Evolutionary conservation across 2,329 filamentous ascomycete genomes (phyloP), one percentile per base, ranked within the genome.

Genomic region (Teratosphaeria viscida): DNA sequence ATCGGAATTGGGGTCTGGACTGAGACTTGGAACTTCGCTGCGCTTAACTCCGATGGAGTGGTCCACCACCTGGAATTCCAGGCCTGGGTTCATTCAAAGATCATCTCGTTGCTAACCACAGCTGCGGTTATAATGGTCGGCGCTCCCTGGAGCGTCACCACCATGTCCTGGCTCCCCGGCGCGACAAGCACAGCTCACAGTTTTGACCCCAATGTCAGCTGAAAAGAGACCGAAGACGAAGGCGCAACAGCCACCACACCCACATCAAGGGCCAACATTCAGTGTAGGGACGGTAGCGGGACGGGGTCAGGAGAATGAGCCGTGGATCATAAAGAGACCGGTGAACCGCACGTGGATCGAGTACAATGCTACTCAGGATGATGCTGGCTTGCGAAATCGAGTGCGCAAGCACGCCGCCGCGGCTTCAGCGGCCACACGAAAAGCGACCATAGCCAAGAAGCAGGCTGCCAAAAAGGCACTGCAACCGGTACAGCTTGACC

Each of bases 361-460:
- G 53, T 54, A 54, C 26, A 34, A 54, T 54, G 53, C 53, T 14
- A 54, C 53, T 27, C 27, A 32, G 27, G 53, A 32, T 54, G 43
- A n/a, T n/a, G 43, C 43, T 7, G 43, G 16, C 43, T 49, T 23
- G 43, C 27, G 53, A 7, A 54, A 26, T 37, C 19, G 53, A 37
- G 57, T 58, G 29, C 23, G 57, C 23, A 58, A 47, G 27, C 62
- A 64, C 53, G 62, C 62, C n/a, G 62, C 62, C 8, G 53, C 56
- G 27, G 60, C 56, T 19, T 66, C 61, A 37, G 65, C 61, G 7
- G 63, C 59, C 11, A 52, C 57, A 7, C 57, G 64, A 14, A 65
- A 66, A 56, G 63, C 63, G 1, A 66, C 64, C 3, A 66, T 66
- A 49, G 64, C 64, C 2, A 57, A 57, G 14, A 66, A 64, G 11